Evolutionary conservation across 1,139 yeast species (phyloP), one percentile per base, ranked within the genome.

Genomic region (Kodamaea sp.): DNA sequence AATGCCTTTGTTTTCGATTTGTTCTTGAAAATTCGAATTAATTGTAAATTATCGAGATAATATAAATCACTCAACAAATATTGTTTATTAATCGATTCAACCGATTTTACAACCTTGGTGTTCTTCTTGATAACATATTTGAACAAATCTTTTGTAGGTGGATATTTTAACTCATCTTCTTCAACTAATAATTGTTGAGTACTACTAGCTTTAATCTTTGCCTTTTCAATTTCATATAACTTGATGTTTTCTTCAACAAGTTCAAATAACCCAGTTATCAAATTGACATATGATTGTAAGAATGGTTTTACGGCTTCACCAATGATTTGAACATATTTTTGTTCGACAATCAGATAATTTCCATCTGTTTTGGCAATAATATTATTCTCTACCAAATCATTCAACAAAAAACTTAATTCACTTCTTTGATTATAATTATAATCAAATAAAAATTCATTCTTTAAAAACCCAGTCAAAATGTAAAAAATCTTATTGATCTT

Each of bases 361-460:
- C 37, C 37, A 4, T 49, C 51, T 6, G 54, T 52, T 10, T 56
- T 51, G n/a, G n/a, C 29, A 12, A 51, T 35, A 41, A 50, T 39
- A 3, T 52, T 51, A 27, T 43, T 39, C 2, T 43, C 46, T 22
- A 49, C 53, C 41, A 67, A 58, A 29, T 58, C 62, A 15, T 58
- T 44, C 44, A 70, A 57, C 6, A 71, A 60, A 39, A 51, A 52
- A 2, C 59, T 52, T 36, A 68, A 54, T 8, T 56, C 61, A 42
- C 60, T 63, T 36, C 63, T 52, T 25, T 50, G 47, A 43, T 67
- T 65, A 39, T 58, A 59, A 48, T 69, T 62, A 52, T 70, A 66
- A 44, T 71, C 77, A 47, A 71, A 69, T 45, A 71, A 61, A 46
- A 71, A 71, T 50, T 71, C 77, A 45, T 62, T 65, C 49, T 70